Conservation (phyloP, 192 early-diverging fungal genomes). For the Coemansia sp. region DNA sequence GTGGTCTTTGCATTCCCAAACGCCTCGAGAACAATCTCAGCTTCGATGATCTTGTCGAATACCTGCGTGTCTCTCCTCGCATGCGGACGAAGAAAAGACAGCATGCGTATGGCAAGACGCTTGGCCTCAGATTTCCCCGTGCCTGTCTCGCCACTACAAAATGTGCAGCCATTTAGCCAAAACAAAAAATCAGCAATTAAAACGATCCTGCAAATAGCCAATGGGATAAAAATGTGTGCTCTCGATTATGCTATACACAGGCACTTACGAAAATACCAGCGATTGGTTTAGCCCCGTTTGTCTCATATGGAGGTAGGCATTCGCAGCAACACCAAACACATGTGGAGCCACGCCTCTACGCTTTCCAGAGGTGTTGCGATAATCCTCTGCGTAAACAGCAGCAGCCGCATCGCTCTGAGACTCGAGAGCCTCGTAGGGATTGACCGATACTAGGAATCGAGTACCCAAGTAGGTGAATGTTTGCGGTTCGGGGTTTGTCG, state of each 20-base stretch:
- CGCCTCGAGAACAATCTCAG: conserved; percentile 75
- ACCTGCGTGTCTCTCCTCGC: conserved; percentile 69
- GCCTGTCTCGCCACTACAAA: conserved; percentile 78
- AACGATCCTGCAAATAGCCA: not conserved
- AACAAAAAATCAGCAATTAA: not conserved
- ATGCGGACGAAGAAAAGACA: conserved; percentile 68
- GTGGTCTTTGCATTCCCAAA: conserved; percentile 86
- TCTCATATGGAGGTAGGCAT: conserved; percentile 86
- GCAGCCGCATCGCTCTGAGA: conserved; percentile 61
- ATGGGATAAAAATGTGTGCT: not conserved
- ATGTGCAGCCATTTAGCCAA: not conserved
- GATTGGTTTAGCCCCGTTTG: conserved; percentile 87
- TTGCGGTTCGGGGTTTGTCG: conserved; percentile 47
- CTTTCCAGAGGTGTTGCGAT: conserved; percentile 62
- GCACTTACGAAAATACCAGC: conserved; percentile 79
- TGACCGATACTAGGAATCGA: conserved; percentile 70
- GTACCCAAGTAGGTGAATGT: conserved; percentile 69
- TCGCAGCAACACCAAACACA: conserved; percentile 78
- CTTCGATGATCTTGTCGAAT: conserved; percentile 67
- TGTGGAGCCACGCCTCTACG: conserved; percentile 66
- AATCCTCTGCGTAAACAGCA: conserved; percentile 73
- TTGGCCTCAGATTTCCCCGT: conserved; percentile 85
- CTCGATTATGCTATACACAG: not conserved
- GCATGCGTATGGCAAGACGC: conserved; percentile 63
- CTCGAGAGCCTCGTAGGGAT: conserved; percentile 62